These are phyloP conservation scores for Talaromyces sp. DNA, from an alignment of 2,329 filamentous ascomycete genomes.

Conservation along the genomic window DNA sequence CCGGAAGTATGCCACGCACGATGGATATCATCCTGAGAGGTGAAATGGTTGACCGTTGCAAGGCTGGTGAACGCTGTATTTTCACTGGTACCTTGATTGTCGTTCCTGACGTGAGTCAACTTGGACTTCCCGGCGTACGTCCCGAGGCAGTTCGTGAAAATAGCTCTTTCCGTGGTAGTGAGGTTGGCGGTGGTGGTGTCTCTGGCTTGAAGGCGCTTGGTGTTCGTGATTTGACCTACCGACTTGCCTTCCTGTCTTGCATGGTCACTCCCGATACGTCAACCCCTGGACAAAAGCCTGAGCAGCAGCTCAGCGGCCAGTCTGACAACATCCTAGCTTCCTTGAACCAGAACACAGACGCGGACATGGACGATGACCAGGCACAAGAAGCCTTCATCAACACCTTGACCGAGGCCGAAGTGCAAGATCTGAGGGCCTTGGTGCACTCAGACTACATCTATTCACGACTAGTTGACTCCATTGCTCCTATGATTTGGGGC, in stretches of 20 bases:
- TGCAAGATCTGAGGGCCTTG: constrained; percentile 88
- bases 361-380: constrained; percentile 77
- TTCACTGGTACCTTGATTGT: constrained; percentile 97
- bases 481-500: constrained; percentile 96
- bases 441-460: constrained; percentile 97
- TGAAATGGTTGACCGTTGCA: constrained; percentile 95
- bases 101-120: constrained; percentile 93
- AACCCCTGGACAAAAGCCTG: constrained; percentile 73
- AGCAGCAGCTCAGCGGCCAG: constrained; percentile 69
- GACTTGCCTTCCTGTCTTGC: constrained; percentile 92
- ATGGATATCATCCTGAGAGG: constrained; percentile 96
- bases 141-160: constrained; percentile 85
- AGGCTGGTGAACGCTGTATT: constrained; percentile 97
- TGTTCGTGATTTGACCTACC: constrained; percentile 92
- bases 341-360: constrained; percentile 70
- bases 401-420: constrained; percentile 82
- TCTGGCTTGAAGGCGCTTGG: constrained; percentile 88
- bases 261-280: constrained; percentile 92
- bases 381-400: constrained; percentile 85
- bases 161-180: constrained; percentile 71
- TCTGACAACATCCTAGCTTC: constrained; percentile 83
- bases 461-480: constrained; percentile 84
- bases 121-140: constrained; percentile 82
- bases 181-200: constrained; percentile 82
- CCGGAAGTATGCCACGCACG: constrained; percentile 96